A percentile compares a stretch with the other conserved stretches of the same genome.
Conservation (phyloP, 352 stramenopile genomes). For the Phytophthora sp. region DNA sequence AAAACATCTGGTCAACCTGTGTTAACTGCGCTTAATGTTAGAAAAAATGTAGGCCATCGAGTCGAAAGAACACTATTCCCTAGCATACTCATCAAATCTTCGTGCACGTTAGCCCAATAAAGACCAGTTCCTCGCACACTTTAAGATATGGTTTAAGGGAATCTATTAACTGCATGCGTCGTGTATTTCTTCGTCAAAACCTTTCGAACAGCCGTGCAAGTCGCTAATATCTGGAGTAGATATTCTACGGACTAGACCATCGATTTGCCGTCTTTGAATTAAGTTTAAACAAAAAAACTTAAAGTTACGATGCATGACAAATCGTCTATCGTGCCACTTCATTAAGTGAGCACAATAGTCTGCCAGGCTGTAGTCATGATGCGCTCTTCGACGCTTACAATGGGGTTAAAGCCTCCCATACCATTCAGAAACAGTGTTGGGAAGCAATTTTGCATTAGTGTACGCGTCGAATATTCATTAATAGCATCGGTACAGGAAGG, state of each 20-base stretch:
- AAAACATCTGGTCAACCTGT: conserved; percentile 34
- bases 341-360: conserved; percentile 28
- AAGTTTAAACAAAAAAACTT: conserved; percentile 37
- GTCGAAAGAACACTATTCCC: background rate
- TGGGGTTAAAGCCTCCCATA: conserved; percentile 6
- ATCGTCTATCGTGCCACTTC: conserved; percentile 11
- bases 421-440: conserved; percentile 26
- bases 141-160: background rate
- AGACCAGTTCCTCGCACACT: background rate
- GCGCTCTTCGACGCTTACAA: background rate
- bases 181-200: background rate
- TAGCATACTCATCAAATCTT: conserved; percentile 4
- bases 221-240: background rate
- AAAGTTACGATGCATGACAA: conserved; percentile 21
- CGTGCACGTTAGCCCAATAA: background rate
- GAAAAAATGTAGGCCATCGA: conserved; percentile 20
- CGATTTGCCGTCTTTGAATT: conserved; percentile 30
- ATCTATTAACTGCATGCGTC: background rate
- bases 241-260: conserved; percentile 16
- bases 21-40: conserved; percentile 30
- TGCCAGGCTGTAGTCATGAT: conserved; percentile 12
- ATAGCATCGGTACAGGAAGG: background rate
- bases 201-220: no score
- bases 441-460: conserved; percentile 29
- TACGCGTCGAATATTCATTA: conserved; percentile 22